Evolutionary conservation across 495 filamentous ascomycete species (phyloP).

Genomic region (Penicillium egyptiacum): DNA sequence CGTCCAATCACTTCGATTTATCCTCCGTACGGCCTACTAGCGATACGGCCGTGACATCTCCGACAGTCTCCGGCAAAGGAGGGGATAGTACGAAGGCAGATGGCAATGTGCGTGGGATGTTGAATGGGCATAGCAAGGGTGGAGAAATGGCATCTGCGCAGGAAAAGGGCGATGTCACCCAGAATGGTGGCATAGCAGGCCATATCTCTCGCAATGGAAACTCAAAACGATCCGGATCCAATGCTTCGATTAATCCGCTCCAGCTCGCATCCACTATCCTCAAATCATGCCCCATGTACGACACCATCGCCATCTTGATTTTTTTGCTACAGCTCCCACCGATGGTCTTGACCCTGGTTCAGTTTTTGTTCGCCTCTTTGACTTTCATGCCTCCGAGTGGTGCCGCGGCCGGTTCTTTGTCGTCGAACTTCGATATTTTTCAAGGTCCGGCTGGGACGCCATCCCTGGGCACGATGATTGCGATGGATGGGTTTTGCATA

Average conservation of each 20-base stretch:
- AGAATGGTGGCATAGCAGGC: constrained; percentile 35
- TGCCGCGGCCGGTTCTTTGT: constrained; percentile 50
- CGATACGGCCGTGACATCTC: constrained; percentile 38
- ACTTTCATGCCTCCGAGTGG: constrained; percentile 83
- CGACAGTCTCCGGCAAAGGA: constrained; percentile 40
- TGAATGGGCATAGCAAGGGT: constrained; percentile 44
- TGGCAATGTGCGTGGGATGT: constrained; percentile 37
- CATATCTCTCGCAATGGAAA: constrained; percentile 39
- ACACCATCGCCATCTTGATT: constrained; percentile 97
- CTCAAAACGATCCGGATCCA: constrained; percentile 62
- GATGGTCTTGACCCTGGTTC: constrained; percentile 83
- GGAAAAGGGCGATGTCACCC: constrained; percentile 37
- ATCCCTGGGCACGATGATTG: constrained; percentile 76
- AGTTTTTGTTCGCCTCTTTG: constrained; percentile 88
- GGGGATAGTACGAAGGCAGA: constrained; percentile 38
- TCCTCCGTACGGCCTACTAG: constrained; percentile 42
- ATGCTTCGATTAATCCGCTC: constrained; percentile 63
- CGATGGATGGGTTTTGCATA: constrained; percentile 78
- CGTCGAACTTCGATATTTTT: constrained; percentile 70
- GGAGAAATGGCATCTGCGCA: constrained; percentile 44
- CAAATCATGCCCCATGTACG: constrained; percentile 83
- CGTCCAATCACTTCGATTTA: constrained; percentile 47
- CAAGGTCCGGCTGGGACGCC: constrained; percentile 69
- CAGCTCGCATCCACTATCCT: constrained; percentile 82
- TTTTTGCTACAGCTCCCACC: constrained; percentile 95